phyloP scores from a whole-genome alignment of 2,329 filamentous ascomycete genomes.

The Cladosporium halotolerans region DNA sequence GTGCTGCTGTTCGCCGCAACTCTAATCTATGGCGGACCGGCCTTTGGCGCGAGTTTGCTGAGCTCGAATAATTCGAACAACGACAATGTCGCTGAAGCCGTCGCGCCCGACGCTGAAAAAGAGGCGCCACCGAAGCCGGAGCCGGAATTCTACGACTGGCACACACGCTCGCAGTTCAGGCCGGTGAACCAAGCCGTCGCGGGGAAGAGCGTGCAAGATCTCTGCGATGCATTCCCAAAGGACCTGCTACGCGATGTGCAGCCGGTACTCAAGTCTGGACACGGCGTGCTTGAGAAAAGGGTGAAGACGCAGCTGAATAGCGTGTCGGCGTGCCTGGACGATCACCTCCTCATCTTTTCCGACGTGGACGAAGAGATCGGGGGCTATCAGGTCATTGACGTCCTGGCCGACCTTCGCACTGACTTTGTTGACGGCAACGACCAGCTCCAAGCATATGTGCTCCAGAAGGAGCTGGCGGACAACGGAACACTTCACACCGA shows the following conservation, averaged over 20 bases:
- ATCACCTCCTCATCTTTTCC: constrained; percentile 44
- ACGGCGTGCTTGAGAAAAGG: constrained; percentile 37
- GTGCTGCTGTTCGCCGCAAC: neutral
- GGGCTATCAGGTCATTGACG: constrained; percentile 28
- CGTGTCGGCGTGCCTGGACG: constrained; percentile 47
- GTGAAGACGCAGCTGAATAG: constrained; percentile 45
- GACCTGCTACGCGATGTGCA: constrained; percentile 39
- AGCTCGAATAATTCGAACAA: neutral
- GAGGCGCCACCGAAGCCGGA: neutral
- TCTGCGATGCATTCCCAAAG: constrained; percentile 36
- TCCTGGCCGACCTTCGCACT: constrained; percentile 11
- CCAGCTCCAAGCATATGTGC: neutral
- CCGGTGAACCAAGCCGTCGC: constrained; percentile 12
- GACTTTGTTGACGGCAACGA: neutral
- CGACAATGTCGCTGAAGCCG: no score
- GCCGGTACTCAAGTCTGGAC: constrained; percentile 46
- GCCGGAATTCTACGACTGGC: constrained; percentile 19
- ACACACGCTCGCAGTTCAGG: constrained; percentile 16
- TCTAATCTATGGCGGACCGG: neutral
- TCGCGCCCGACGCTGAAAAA: no score
- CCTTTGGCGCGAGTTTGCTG: neutral
- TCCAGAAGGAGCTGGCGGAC: neutral
- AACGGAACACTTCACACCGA: constrained; percentile 15
- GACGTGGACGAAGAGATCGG: constrained; percentile 41
- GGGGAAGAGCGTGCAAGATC: constrained; percentile 21